Evolutionary conservation across 306 rosid genomes (phyloP).

Genomic region (Ceratonia siliqua): DNA sequence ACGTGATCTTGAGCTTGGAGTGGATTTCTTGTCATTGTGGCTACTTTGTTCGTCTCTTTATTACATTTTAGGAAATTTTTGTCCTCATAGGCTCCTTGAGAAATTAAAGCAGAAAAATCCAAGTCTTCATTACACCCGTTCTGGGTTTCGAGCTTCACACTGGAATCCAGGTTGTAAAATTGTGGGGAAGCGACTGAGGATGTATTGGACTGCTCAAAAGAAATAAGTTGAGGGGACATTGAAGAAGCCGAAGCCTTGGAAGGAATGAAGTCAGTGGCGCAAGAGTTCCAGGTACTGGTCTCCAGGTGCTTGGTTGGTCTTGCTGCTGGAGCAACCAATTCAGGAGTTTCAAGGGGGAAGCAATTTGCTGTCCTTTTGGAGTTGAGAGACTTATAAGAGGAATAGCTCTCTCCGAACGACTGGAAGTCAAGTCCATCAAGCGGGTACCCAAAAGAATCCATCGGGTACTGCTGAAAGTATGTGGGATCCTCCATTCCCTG

Average conservation of each 20-base stretch:
- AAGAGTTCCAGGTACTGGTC: conserved; percentile 41
- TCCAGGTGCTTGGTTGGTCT: conserved; percentile 41
- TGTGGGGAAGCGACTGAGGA: conserved; percentile 36
- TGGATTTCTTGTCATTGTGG: conserved; percentile 4
- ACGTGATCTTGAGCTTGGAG: conserved; percentile 73
- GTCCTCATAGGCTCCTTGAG: conserved; percentile 34
- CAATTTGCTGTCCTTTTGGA: conserved; percentile 11
- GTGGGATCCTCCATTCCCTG: conserved; percentile 42
- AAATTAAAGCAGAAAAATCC: conserved; percentile 32
- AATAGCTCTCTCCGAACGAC: conserved; percentile 26
- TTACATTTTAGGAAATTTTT: conserved; percentile 23
- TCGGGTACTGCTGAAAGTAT: conserved; percentile 26
- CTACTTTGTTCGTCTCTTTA: conserved; percentile 33
- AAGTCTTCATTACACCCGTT: conserved; percentile 24
- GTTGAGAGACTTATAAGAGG: conserved; percentile 29
- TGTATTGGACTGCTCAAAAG: conserved; percentile 50
- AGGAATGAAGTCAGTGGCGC: conserved; percentile 20
- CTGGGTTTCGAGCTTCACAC: conserved; percentile 48
- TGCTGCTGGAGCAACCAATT: not conserved
- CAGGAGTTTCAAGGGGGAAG: conserved; percentile 10
- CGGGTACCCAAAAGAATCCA: conserved; percentile 27
- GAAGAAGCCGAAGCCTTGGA: conserved; percentile 47
- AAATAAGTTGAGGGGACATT: conserved; percentile 60
- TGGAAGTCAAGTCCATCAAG: conserved; percentile 40
- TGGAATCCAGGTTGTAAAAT: conserved; percentile 21